Conservation (phyloP, 2,329 filamentous ascomycete genomes). For the Penicillium sp. region DNA sequence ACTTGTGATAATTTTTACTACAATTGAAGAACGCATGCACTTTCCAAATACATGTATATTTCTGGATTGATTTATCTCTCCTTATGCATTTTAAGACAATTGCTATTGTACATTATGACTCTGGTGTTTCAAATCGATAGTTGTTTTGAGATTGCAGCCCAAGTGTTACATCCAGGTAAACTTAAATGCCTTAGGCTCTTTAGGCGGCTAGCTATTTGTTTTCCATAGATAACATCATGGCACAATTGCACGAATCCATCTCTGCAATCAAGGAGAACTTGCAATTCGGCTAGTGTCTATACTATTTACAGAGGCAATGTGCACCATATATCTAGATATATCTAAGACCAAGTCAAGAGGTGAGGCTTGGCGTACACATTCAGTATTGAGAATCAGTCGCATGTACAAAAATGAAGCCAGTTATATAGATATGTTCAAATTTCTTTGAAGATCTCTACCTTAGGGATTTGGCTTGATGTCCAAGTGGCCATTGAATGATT, state of each 20-base stretch:
- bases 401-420: neutral
- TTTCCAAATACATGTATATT: neutral
- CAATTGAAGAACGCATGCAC: neutral
- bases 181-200: neutral
- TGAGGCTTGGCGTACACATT: neutral
- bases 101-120: neutral
- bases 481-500: neutral
- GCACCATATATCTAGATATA: neutral
- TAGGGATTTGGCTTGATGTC: neutral
- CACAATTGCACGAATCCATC: neutral
- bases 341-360: neutral
- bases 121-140: neutral
- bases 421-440: neutral
- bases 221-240: neutral
- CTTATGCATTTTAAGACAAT: neutral
- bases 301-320: neutral
- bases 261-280: neutral
- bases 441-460: neutral
- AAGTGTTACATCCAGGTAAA: neutral
- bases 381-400: neutral
- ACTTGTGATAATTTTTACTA: neutral
- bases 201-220: neutral
- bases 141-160: neutral
- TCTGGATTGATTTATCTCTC: neutral
- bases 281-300: neutral